phyloP scores from a whole-genome alignment of 768 basidiomycete species.

The Tremella yokohamensis region DNA sequence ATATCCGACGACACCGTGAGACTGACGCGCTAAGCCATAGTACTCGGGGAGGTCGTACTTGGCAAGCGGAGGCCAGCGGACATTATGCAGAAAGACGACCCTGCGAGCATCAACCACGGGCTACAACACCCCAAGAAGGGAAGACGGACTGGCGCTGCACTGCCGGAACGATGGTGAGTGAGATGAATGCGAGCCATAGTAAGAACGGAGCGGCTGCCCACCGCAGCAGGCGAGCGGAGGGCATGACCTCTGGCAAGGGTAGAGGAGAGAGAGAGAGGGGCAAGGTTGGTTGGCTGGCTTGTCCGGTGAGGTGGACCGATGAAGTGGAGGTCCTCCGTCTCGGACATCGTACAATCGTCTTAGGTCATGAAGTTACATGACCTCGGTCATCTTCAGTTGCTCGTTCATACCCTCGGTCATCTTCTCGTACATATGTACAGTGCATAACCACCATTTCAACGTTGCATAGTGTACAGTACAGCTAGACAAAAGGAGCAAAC shows the following conservation, averaged over 20 bases:
- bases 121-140: too few species aligned
- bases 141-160: constrained; percentile 66
- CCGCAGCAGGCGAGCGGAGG: background rate
- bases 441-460: too few species aligned
- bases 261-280: too few species aligned
- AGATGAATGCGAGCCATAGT: constrained; percentile 50
- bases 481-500: too few species aligned
- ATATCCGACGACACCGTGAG: background rate
- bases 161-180: constrained; percentile 61
- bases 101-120: constrained; percentile 49
- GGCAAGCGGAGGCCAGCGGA: constrained; percentile 63
- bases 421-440: too few species aligned
- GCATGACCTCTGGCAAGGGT: too few species aligned
- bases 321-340: background rate
- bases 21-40: constrained; percentile 76
- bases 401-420: background rate
- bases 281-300: too few species aligned
- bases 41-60: constrained; percentile 67
- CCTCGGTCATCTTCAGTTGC: background rate
- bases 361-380: background rate
- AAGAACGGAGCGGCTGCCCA: background rate
- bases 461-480: too few species aligned
- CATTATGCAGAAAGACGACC: constrained; percentile 63
- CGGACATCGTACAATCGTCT: background rate
- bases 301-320: too few species aligned